A percentile compares a stretch with the other conserved stretches of the same genome.
These are phyloP conservation scores for Colletotrichum filicis DNA, from an alignment of 2,329 filamentous ascomycete species.

Conservation along the genomic window DNA sequence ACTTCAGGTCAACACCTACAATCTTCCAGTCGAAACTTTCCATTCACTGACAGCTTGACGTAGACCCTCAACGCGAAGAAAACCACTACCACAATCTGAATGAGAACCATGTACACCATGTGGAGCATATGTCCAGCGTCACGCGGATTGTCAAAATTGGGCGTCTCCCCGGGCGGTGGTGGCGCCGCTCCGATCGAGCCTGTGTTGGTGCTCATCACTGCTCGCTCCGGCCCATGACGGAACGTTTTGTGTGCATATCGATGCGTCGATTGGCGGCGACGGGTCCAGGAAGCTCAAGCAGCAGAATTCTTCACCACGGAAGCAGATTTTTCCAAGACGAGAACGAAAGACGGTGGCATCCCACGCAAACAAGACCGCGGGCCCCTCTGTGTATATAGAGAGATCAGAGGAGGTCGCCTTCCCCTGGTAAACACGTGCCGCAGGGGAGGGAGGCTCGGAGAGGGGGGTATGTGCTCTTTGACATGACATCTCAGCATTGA, in stretches of 20 bases:
- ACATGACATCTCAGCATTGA: conserved; percentile 12
- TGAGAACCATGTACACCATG: conserved; percentile 8
- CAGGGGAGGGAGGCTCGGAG: not conserved
- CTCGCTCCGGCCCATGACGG: conserved; percentile 18
- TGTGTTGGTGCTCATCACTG: conserved; percentile 21
- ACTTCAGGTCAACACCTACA: conserved; percentile 8
- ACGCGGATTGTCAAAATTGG: conserved; percentile 29
- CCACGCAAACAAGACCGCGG: not conserved
- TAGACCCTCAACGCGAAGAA: conserved; percentile 25
- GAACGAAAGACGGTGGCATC: not conserved
- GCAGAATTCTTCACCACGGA: not conserved
- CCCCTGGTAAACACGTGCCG: not conserved
- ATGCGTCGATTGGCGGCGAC: not conserved
- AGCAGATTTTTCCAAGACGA: not conserved
- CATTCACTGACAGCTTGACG: conserved; percentile 20
- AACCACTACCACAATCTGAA: conserved; percentile 11
- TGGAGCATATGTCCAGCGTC: conserved; percentile 20
- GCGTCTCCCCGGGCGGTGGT: conserved; percentile 30
- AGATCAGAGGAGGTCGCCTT: not conserved
- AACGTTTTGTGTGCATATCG: not conserved
- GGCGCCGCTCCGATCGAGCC: conserved; percentile 25
- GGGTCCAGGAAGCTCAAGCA: not conserved
- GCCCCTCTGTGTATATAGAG: not conserved
- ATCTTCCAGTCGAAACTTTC: conserved; percentile 30
- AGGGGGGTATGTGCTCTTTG: not conserved